A percentile compares a stretch with the other conserved stretches of the same genome.
phyloP scores from a whole-genome alignment of 2,329 filamentous ascomycete species.

The Scedosporium dehoogii region DNA sequence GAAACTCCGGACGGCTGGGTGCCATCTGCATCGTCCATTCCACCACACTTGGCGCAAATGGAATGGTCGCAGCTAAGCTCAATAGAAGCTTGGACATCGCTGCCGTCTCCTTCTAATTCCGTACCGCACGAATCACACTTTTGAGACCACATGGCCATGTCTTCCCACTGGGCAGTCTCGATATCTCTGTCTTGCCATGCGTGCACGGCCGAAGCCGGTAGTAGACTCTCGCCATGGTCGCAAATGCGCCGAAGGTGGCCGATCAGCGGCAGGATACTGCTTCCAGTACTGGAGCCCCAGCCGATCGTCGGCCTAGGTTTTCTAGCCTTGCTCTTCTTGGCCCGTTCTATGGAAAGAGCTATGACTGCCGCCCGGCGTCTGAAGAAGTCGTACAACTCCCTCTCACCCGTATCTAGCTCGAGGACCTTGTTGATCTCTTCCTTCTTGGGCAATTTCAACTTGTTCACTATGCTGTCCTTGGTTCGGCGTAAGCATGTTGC shows the following conservation, averaged over 20 bases:
- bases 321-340: not conserved
- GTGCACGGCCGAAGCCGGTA: constrained; percentile 13
- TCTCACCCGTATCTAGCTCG: not conserved
- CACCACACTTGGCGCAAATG: not conserved
- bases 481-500: not conserved
- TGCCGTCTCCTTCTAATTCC: not conserved
- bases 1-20: not conserved
- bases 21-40: not conserved
- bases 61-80: not conserved
- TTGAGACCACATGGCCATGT: not conserved
- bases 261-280: constrained; percentile 16
- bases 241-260: constrained; percentile 18
- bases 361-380: not conserved
- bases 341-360: not conserved
- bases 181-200: constrained; percentile 3
- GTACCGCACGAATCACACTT: not conserved
- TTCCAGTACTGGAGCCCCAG: not conserved
- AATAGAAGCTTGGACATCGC: not conserved
- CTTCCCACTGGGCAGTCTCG: constrained; percentile 10
- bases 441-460: not conserved
- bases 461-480: not conserved
- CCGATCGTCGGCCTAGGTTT: not conserved
- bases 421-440: not conserved
- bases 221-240: constrained; percentile 19
- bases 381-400: constrained; percentile 1